Conservation (phyloP, 306 rosid genomes). For the Malus fusca region DNA sequence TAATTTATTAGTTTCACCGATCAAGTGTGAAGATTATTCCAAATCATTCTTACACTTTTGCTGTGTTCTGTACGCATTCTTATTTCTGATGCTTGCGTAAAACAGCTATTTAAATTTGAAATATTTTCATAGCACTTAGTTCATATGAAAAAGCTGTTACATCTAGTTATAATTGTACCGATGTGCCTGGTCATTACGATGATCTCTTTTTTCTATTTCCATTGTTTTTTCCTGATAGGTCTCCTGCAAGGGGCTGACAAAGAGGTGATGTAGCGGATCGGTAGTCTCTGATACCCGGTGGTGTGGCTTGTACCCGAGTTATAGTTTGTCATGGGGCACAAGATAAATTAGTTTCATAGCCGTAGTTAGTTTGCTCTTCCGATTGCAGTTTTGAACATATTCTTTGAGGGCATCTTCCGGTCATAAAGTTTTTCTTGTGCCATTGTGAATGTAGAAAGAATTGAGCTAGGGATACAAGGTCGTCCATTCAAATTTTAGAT, state of each 20-base stretch:
- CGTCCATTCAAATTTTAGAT: conserved; percentile 30
- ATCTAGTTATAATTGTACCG: background rate
- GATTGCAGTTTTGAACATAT: conserved; percentile 28
- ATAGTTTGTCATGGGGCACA: conserved; percentile 38
- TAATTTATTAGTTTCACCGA: background rate
- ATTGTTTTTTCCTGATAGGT: conserved; percentile 32
- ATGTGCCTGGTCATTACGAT: background rate
- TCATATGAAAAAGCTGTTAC: background rate
- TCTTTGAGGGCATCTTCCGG: conserved; percentile 41
- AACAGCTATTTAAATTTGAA: background rate
- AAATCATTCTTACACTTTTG: background rate
- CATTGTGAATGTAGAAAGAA: conserved; percentile 59
- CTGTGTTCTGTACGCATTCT: background rate
- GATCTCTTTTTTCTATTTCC: background rate
- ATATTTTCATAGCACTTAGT: background rate
- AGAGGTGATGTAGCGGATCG: conserved; percentile 41
- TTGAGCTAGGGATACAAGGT: conserved; percentile 27
- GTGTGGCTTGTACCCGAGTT: conserved; percentile 42
- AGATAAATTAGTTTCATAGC: conserved; percentile 39
- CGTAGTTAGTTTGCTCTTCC: conserved; percentile 26
- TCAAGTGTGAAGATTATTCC: background rate
- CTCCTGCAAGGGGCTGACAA: conserved; percentile 30
- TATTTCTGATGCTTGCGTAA: background rate
- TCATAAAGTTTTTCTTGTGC: conserved; percentile 25
- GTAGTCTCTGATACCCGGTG: conserved; percentile 50